Base-by-base conservation (phyloP, 1,284 basidiomycete genomes). In the Amylostereum areolatum region DNA sequence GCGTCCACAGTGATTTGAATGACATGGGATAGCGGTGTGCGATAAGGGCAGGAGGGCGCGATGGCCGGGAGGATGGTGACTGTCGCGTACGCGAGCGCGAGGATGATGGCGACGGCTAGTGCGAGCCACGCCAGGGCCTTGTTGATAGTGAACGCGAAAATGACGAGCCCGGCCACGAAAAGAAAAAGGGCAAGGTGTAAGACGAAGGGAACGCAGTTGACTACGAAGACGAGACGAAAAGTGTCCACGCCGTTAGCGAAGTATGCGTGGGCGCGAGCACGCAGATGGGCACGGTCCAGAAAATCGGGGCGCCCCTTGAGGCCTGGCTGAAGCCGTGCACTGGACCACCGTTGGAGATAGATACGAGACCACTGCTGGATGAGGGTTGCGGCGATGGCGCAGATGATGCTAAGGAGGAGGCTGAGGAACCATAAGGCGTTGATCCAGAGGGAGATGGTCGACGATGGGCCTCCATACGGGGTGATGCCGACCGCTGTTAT, bases 161-260 rank as follows among this genome's bases (percentile, higher is more conserved):
- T 62, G 11, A 69, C 56, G 7, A 74, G 62, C 5, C 70, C 71
- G 5, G 61, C 63, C 43, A 72, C 68, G 50, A 74, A 73, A 5
- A 73, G 59, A 32, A 72, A 62, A 24, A 73, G 59, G 2, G 71
- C 68, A 1, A 66, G 55, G 52, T 73, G 71, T 11, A 74, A 61
- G 12, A 74, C 62, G 40, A 63, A 60, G 4, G 67, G 70, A 27
- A 71, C 66, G 28, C 60, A 52, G 42, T 68, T 66, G 5, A 71
- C 69, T 12, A 73, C 55, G 10, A 65, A 59, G 18, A 60, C 55
- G 62, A 72, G 66, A 12, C 59, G 57, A 50, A 69, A 73, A 36
- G 56, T 59, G 25, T 60, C 58, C 25, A 73, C 54, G 24, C 71
- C 69, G 40, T 59, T 58, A 43, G 66, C 63, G 4, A 71, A 59